Base-by-base conservation (phyloP, 257 asterid species). In the Primulina huaijiensis region DNA sequence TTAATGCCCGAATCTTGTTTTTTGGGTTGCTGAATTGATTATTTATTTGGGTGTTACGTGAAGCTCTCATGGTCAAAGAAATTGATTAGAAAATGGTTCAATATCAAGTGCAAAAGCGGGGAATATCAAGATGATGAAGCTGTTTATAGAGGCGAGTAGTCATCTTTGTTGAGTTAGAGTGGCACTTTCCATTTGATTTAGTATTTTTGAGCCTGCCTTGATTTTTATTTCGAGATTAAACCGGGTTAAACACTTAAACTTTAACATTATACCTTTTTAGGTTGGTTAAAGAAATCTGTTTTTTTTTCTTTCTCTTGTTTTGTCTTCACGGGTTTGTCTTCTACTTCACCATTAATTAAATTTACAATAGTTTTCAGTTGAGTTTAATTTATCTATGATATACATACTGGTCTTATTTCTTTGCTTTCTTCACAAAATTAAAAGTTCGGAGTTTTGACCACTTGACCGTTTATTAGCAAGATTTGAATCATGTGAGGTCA, bases 1-100 rank as follows among this genome's bases (percentile, higher is more conserved):
- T 50, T 30, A 69, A 53, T 69, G 11, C 76, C 72, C 61, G 56
- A 12, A 25, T 20, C 30, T 65, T 73, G 6, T 20, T n/a, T 68
- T 38, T 58, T 35, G 62, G 57, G 72, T 77, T 72, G 78, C 87
- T 87, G 85, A 87, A 63, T 50, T 75, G 73, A 55, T 62, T 73
- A 78, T 75, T 57, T 30, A 68, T 79, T 77, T 77, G 75, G 59
- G 66, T 19, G 11, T 72, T 35, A 61, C 66, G 57, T 85, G 84
- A 72, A 94, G 99, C 88, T 94, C 78, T 94, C 99, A 19, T 94
- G 99, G 99, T 79, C 99, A 17, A 91, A 84, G 88, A 91, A 75
- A 79, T 81, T 93, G 82, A 79, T 94, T 62, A 81, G 91, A 65
- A 93, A 84, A 72, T 89, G 90, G 96, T 89, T 93, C 90, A 90